Evolutionary conservation across 306 rosid species (phyloP).

Genomic region (Parietaria judaica): DNA sequence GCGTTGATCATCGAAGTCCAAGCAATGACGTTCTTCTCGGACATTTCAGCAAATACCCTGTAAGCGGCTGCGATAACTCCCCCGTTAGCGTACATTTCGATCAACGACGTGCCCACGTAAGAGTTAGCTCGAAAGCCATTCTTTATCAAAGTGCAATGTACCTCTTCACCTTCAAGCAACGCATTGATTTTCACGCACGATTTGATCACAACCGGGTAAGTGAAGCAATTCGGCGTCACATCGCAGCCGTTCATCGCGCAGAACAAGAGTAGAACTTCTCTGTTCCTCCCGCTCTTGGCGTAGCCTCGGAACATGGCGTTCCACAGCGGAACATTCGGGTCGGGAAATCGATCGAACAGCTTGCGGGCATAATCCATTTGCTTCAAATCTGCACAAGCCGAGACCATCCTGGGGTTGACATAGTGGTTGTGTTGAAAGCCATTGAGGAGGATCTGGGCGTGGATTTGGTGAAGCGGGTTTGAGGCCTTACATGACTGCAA

Average conservation of each 20-base stretch:
- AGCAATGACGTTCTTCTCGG: constrained; percentile 55
- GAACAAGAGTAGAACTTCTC: constrained; percentile 43
- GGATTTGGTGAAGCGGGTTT: constrained; percentile 39
- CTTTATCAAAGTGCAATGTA: constrained; percentile 49
- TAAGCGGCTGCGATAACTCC: constrained; percentile 42
- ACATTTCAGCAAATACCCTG: constrained; percentile 56
- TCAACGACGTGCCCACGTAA: constrained; percentile 45
- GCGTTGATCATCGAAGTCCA: constrained; percentile 67
- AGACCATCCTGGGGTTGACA: constrained; percentile 39
- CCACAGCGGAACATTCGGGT: constrained; percentile 52
- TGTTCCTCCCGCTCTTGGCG: constrained; percentile 19
- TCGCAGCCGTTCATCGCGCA: constrained; percentile 29
- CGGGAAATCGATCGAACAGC: constrained; percentile 42
- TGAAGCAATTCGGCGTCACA: constrained; percentile 45
- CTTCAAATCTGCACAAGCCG: constrained; percentile 29
- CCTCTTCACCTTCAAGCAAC: constrained; percentile 44
- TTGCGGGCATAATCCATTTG: constrained; percentile 38
- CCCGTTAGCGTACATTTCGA: constrained; percentile 47
- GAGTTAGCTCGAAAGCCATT: constrained; percentile 43
- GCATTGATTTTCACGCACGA: constrained; percentile 42
- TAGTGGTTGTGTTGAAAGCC: constrained; percentile 42
- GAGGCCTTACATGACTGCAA: constrained; percentile 56
- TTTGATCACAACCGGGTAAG: constrained; percentile 55
- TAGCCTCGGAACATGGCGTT: constrained; percentile 55
- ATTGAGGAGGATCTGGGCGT: constrained; percentile 37